phyloP scores from a whole-genome alignment of 768 basidiomycete species.

The Mycena olivaceomarginata region DNA sequence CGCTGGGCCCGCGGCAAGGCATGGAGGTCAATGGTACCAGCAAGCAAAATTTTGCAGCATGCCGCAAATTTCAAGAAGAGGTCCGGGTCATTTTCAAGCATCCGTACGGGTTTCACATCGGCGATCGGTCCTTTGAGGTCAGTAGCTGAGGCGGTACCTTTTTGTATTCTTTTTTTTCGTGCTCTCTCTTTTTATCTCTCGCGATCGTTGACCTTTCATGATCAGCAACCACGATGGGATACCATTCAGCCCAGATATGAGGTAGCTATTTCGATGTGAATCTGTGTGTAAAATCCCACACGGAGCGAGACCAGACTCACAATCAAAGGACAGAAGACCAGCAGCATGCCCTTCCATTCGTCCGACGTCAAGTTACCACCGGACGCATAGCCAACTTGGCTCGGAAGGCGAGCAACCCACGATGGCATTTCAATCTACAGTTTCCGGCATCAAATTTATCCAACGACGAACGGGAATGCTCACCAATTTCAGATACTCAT shows the following conservation, averaged over 20 bases:
- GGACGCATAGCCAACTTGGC: conserved; percentile 46
- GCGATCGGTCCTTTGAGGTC: neutral
- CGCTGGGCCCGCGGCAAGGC: conserved; percentile 24
- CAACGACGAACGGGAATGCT: neutral
- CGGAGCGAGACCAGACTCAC: conserved; percentile 15
- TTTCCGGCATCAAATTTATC: too few relatives aligned
- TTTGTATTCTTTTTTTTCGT: conserved; percentile 14
- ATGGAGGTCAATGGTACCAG: conserved; percentile 26
- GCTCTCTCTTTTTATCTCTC: conserved; percentile 18
- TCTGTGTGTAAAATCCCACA: neutral
- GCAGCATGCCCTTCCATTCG: conserved; percentile 46
- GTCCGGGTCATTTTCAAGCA: conserved; percentile 20
- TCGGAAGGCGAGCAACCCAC: conserved; percentile 46
- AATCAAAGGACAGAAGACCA: conserved; percentile 41
- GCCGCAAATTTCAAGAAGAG: conserved; percentile 11
- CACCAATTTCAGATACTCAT: conserved; percentile 38
- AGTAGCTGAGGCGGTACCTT: neutral
- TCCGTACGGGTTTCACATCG: conserved; percentile 3
- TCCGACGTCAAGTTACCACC: conserved; percentile 50
- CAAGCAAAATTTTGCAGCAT: conserved; percentile 43
- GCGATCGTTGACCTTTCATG: conserved; percentile 1
- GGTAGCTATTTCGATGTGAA: neutral
- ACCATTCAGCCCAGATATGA: conserved; percentile 28
- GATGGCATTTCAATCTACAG: conserved; percentile 46
- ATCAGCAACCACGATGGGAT: conserved; percentile 10